phyloP scores from a whole-genome alignment of 2,329 filamentous ascomycete species.

The Exophiala sp. region DNA sequence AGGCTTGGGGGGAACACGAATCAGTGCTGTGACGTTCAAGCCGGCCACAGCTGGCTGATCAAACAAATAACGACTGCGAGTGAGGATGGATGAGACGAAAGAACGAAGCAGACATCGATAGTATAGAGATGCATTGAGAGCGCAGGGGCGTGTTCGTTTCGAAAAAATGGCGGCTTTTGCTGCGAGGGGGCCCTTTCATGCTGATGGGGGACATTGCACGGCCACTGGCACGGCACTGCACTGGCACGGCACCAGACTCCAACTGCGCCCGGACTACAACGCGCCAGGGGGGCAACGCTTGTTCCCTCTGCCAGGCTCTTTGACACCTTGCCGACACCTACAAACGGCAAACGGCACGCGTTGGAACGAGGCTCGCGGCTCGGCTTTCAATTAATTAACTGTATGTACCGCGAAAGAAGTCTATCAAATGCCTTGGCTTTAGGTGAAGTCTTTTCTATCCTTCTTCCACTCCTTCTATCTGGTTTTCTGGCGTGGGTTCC shows the following conservation, averaged over 20 bases:
- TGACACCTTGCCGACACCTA: background rate
- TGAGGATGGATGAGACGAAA: background rate
- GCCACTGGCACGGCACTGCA: no score
- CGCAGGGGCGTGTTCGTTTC: background rate
- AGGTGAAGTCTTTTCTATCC: no score
- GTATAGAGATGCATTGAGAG: background rate
- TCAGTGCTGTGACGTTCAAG: background rate
- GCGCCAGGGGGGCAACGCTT: background rate
- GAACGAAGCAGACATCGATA: background rate
- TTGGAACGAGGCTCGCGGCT: background rate
- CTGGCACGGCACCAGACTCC: background rate
- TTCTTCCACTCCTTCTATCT: no score
- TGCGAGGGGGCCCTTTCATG: background rate
- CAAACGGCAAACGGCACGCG: background rate
- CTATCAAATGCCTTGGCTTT: no score
- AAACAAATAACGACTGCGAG: background rate
- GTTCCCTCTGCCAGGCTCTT: background rate
- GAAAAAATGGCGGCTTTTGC: constrained; percentile 1
- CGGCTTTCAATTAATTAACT: no score
- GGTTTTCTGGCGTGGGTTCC: no score
- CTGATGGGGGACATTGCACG: no score
- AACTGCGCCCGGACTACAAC: background rate
- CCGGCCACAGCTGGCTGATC: background rate
- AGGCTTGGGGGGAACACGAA: background rate
- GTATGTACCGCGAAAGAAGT: no score